phyloP scores from a whole-genome alignment of 148 eudicot genomes.

The Polygonum aviculare region DNA sequence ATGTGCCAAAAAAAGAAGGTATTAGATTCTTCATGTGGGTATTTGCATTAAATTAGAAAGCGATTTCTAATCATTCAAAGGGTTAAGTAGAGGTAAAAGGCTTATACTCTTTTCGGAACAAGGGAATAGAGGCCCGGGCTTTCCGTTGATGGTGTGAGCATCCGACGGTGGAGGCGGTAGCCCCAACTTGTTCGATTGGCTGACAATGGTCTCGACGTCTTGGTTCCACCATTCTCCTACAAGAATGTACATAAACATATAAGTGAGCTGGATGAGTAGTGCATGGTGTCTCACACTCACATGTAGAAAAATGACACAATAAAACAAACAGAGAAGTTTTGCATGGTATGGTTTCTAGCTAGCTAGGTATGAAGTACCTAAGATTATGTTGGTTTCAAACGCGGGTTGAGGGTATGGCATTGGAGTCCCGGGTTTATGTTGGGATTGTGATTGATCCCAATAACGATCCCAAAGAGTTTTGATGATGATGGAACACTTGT shows the following conservation, averaged over 20 bases:
- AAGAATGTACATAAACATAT: neutral
- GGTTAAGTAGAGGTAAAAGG: neutral
- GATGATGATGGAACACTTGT: no score
- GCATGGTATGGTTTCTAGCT: neutral
- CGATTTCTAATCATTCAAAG: neutral
- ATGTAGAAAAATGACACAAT: no score
- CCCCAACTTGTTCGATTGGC: slow-evolving; percentile 38
- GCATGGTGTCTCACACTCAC: no score
- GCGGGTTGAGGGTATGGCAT: slow-evolving; percentile 51
- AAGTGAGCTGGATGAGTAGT: neutral
- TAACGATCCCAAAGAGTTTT: no score
- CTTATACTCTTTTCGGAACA: slow-evolving; percentile 52
- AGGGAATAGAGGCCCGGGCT: slow-evolving; percentile 52
- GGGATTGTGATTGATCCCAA: no score
- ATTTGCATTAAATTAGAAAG: no score
- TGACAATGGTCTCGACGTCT: slow-evolving; percentile 46
- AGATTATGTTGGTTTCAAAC: slow-evolving; percentile 27
- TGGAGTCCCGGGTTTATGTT: slow-evolving; percentile 43
- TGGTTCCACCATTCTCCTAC: slow-evolving; percentile 73
- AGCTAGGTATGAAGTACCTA: slow-evolving; percentile 18
- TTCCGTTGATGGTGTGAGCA: slow-evolving; percentile 72
- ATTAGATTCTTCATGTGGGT: neutral
- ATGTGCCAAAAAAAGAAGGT: neutral
- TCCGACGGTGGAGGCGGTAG: slow-evolving; percentile 51
- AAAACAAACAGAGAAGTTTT: no score